Conservation (phyloP, 306 rosid genomes). For the Oemleria cerasiformis region DNA sequence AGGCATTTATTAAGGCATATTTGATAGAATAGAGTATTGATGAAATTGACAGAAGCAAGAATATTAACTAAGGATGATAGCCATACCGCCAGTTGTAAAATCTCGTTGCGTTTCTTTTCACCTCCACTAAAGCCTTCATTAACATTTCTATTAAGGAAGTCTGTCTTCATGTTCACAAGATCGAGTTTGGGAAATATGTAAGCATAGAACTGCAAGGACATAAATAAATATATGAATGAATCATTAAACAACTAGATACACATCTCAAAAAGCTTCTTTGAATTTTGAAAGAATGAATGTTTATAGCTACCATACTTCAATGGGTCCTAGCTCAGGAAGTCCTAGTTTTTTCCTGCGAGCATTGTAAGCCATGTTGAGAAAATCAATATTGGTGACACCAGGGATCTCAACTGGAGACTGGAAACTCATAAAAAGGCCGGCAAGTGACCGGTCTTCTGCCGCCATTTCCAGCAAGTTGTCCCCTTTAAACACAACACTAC, state of each 20-base stretch:
- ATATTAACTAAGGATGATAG: background rate
- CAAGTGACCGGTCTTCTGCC: conserved; percentile 79
- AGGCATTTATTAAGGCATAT: background rate
- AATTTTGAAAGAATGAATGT: background rate
- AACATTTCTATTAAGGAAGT: conserved; percentile 87
- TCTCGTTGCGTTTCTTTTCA: conserved; percentile 88
- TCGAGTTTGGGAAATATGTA: conserved; percentile 74
- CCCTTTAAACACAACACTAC: conserved; percentile 75
- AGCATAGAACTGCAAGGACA: conserved; percentile 66
- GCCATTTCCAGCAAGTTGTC: conserved; percentile 75
- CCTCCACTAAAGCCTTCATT: conserved; percentile 99
- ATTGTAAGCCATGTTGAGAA: conserved; percentile 89
- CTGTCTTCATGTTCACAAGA: conserved; percentile 88
- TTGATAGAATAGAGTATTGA: background rate
- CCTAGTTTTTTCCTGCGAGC: conserved; percentile 78
- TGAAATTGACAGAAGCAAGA: background rate
- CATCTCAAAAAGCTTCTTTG: conserved; percentile 7
- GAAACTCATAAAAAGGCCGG: conserved; percentile 94
- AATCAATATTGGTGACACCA: conserved; percentile 81
- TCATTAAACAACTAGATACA: background rate
- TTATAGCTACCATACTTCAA: conserved; percentile 66
- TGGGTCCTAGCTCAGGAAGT: conserved; percentile 76
- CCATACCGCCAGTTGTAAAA: conserved; percentile 79
- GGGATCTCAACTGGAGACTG: conserved; percentile 91
- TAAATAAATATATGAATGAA: conserved; percentile 8